These are phyloP conservation scores for Tuber aestivum DNA, from an alignment of 495 filamentous ascomycete genomes.

Conservation along the genomic window DNA sequence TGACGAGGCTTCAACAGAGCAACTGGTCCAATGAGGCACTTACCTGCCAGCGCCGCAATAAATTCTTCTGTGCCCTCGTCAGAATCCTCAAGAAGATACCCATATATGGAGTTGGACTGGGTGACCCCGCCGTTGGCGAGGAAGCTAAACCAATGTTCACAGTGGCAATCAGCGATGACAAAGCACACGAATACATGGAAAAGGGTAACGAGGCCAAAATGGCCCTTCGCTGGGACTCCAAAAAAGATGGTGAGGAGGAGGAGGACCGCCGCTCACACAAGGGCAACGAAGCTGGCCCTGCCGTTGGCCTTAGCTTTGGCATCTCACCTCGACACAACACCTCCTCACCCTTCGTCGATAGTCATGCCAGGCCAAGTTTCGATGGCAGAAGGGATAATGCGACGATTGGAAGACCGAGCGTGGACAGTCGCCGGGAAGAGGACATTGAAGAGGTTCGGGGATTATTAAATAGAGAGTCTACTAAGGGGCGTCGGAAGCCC, in stretches of 20 bases:
- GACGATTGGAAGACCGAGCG: slow-evolving; percentile 20
- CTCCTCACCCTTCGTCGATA: not conserved
- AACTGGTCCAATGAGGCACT: slow-evolving; percentile 94
- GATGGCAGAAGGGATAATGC: not conserved
- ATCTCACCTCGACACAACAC: not conserved
- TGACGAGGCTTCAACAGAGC: slow-evolving; percentile 42
- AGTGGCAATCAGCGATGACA: slow-evolving; percentile 62
- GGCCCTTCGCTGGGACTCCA: slow-evolving; percentile 51
- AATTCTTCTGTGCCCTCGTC: slow-evolving; percentile 93
- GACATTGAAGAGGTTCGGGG: slow-evolving; percentile 44
- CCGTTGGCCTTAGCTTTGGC: slow-evolving; percentile 11
- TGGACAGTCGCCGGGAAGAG: slow-evolving; percentile 31
- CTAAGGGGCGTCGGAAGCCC: slow-evolving; percentile 43
- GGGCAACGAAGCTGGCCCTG: slow-evolving; percentile 14
- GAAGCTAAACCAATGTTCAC: slow-evolving; percentile 65
- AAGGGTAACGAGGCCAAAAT: slow-evolving; percentile 59
- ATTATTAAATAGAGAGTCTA: slow-evolving; percentile 44
- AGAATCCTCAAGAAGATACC: slow-evolving; percentile 78
- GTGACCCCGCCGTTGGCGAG: slow-evolving; percentile 60
- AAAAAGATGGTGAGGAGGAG: slow-evolving; percentile 12
- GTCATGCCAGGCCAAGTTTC: slow-evolving; percentile 3
- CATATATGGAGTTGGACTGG: slow-evolving; percentile 75
- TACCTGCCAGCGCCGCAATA: slow-evolving; percentile 75
- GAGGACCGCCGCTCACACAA: slow-evolving; percentile 22
- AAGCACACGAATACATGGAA: slow-evolving; percentile 55